Conservation (phyloP, 495 filamentous ascomycete genomes). For the Penicillium alfredii region DNA sequence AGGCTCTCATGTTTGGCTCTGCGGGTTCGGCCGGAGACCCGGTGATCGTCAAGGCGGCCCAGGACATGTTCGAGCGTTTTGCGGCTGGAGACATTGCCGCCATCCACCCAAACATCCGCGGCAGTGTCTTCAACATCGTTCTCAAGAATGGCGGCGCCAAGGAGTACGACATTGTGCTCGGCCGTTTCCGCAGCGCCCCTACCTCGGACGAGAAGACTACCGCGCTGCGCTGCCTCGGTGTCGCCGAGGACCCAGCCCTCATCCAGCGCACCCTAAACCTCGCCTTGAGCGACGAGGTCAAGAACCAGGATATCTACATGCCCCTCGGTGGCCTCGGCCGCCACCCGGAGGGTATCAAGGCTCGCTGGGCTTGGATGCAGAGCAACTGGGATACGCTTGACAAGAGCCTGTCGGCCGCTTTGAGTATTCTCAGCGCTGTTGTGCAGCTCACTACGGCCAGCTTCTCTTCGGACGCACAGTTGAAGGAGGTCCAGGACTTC, state of each 20-base stretch:
- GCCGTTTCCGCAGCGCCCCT: constrained; percentile 77
- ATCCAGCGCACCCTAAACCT: constrained; percentile 75
- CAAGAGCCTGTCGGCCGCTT: constrained; percentile 69
- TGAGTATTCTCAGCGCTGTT: constrained; percentile 79
- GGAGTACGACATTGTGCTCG: constrained; percentile 65
- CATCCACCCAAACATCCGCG: constrained; percentile 63
- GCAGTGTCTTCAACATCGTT: constrained; percentile 57
- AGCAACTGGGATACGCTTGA: constrained; percentile 77
- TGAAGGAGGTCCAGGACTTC: constrained; percentile 70
- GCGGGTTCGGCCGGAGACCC: constrained; percentile 57
- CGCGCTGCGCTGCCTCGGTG: constrained; percentile 80
- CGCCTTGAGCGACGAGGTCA: constrained; percentile 75
- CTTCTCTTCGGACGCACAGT: constrained; percentile 71
- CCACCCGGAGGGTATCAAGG: constrained; percentile 71
- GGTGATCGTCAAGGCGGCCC: constrained; percentile 50
- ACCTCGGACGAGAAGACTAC: constrained; percentile 94
- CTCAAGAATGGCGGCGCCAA: constrained; percentile 56
- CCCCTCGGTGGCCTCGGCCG: constrained; percentile 71
- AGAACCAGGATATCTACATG: constrained; percentile 94
- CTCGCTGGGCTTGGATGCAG: constrained; percentile 77
- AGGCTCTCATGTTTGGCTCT: constrained; percentile 57
- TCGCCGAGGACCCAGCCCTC: constrained; percentile 67
- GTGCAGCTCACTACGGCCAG: constrained; percentile 77
- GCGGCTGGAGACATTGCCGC: constrained; percentile 51
- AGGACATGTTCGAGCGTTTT: constrained; percentile 61